Evolutionary conservation across 1,139 yeast species (phyloP).

Genomic region (Magnusiomyces clavatus): DNA sequence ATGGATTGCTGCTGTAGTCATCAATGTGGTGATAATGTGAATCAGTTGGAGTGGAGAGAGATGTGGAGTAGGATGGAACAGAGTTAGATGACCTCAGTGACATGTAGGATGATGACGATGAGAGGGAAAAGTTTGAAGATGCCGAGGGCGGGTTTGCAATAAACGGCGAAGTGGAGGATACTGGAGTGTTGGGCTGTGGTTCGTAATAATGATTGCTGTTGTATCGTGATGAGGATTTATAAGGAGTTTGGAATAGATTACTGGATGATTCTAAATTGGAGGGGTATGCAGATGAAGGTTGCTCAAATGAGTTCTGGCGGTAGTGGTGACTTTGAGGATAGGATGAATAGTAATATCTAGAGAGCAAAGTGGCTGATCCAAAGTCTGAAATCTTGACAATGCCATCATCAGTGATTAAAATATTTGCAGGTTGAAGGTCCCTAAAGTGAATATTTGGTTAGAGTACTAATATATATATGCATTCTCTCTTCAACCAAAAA

Average conservation of each 20-base stretch:
- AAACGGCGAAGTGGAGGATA: conserved; percentile 30
- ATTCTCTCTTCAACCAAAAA: too few species aligned
- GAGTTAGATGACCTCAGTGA: not conserved
- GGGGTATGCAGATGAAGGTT: not conserved
- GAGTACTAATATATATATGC: too few species aligned
- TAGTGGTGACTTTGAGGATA: too few species aligned
- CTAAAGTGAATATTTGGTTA: conserved; percentile 27
- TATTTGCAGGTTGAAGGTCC: conserved; percentile 90
- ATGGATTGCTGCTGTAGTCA: too few species aligned
- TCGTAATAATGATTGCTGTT: not conserved
- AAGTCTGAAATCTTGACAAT: conserved; percentile 91
- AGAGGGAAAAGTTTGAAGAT: not conserved
- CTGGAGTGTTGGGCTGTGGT: too few species aligned
- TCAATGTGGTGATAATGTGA: not conserved
- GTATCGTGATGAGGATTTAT: not conserved
- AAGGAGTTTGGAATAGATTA: not conserved
- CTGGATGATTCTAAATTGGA: too few species aligned
- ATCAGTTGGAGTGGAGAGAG: not conserved
- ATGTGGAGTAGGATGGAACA: not conserved
- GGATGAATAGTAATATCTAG: not conserved
- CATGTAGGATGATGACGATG: not conserved
- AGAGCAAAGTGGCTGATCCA: conserved; percentile 55
- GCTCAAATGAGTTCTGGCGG: too few species aligned
- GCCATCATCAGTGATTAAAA: conserved; percentile 80
- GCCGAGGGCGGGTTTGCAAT: conserved; percentile 36